Evolutionary conservation across 225 moss, liverwort and hornwort species (phyloP), one percentile per base, ranked within the genome.

Genomic region (Polytrichum formosum): DNA sequence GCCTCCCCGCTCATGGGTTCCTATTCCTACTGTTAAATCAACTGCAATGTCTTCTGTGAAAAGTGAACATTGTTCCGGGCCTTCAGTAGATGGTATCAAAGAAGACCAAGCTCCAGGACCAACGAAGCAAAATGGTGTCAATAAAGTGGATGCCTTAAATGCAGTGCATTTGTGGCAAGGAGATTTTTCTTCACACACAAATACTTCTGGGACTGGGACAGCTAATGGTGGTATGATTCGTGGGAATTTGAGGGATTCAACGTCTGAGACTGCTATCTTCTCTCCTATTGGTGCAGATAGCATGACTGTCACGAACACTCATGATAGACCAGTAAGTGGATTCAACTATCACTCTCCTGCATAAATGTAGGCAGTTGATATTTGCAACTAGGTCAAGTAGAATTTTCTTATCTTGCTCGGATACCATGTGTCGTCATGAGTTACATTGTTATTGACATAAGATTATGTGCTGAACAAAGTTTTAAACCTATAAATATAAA

Each of bases 1-100:
- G 87, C 87, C 87, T 25, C 87, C 87, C 4, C 87, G 84, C 22
- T 79, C 87, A 6, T 87, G 87, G 87, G 56, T 82, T 54, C 87
- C 87, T 2, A 77, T 87, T 54, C 84, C 87, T 54, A 79, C 81
- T 19, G 77, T 87, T 6, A 81, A 77, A 21, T 81, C 87, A 1
- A 82, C 84, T 19, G 84, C 87, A 13, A 67, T 77, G 81, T 70
- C 81, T 60, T 87, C 87, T 21, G 31, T 87, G 54, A 53, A 74
- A 19, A 79, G 81, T 56, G 77, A 71, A 37, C 56, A 77, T 21
- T 72, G 69, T 20, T 31, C 53, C 62, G 76, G 71, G 20, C 62
- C 68, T 62, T 73, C 70, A 59, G 70, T 66, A 29, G 56, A 62
- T 64, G 54, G 77, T 5, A 71, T 21, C 16, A 73, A 53, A 19